A percentile compares a stretch with the other conserved stretches of the same genome.
Evolutionary conservation across 1,284 basidiomycete genomes (phyloP).

Genomic region (Ustilago nuda): DNA sequence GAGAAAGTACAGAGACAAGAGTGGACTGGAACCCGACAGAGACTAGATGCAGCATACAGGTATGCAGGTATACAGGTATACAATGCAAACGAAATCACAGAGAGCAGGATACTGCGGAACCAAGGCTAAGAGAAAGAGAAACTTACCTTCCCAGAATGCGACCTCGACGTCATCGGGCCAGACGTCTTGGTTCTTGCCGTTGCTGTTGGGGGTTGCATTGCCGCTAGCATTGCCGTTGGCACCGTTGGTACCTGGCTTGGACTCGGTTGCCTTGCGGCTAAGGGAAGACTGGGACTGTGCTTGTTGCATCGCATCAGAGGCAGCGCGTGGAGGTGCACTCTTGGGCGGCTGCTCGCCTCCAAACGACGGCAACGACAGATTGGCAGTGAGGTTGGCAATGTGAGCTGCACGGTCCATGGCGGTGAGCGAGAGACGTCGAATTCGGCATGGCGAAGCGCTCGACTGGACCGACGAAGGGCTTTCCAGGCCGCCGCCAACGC

Average conservation of each 20-base stretch:
- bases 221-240: constrained; percentile 15
- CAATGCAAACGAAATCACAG: neutral
- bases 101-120: neutral
- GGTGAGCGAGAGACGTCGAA: constrained; percentile 46
- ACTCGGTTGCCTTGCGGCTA: constrained; percentile 7
- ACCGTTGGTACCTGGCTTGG: constrained; percentile 16
- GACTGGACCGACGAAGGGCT: constrained; percentile 49
- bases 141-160: constrained; percentile 70
- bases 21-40: neutral
- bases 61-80: neutral
- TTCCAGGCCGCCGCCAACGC: constrained; percentile 35
- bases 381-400: constrained; percentile 55
- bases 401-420: constrained; percentile 38
- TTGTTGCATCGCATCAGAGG: constrained; percentile 52
- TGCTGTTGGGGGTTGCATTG: constrained; percentile 30
- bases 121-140: neutral
- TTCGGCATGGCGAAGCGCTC: constrained; percentile 37
- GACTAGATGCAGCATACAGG: neutral
- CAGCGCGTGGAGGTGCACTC: constrained; percentile 48
- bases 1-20: neutral
- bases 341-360: constrained; percentile 40
- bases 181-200: constrained; percentile 69
- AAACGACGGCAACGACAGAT: constrained; percentile 37
- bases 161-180: constrained; percentile 71
- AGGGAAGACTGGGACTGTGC: constrained; percentile 34